phyloP scores from a whole-genome alignment of 257 asterid genomes.

The Leonotis leonurus region DNA sequence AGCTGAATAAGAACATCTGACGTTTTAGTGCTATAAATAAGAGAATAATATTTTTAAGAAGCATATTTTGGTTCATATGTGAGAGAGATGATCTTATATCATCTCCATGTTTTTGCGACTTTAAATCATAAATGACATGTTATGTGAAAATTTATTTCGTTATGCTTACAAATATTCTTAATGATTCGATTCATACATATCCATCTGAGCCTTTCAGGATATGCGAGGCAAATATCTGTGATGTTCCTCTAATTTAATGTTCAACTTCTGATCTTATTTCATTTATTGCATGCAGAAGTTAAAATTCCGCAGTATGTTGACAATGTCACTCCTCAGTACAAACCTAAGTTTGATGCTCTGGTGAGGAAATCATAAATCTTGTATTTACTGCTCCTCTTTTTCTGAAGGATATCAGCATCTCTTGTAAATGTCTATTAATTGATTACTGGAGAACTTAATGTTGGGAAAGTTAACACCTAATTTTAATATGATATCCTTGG shows the following conservation, averaged over 20 bases:
- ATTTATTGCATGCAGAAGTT: conserved; percentile 41
- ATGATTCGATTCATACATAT: conserved; percentile 15
- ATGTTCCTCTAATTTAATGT: conserved; percentile 25
- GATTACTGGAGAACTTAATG: not conserved
- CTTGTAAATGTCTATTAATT: not conserved
- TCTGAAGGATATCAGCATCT: not conserved
- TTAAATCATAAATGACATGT: not conserved
- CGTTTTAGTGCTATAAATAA: not conserved
- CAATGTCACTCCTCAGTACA: conserved; percentile 79
- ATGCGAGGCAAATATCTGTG: conserved; percentile 17
- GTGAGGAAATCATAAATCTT: conserved; percentile 33
- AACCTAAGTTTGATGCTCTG: conserved; percentile 85
- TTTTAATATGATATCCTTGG: not conserved
- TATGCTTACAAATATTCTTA: not conserved
- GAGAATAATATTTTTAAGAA: not conserved
- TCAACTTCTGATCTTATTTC: conserved; percentile 15
- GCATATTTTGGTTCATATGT: not conserved
- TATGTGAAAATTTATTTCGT: not conserved
- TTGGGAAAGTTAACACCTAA: not conserved
- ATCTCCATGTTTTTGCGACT: not conserved
- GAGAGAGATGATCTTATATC: not conserved
- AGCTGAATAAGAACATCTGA: not conserved
- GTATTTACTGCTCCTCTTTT: not conserved
- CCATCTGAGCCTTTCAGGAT: not conserved
- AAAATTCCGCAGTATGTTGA: conserved; percentile 80